A percentile compares a stretch with the other conserved stretches of the same genome.
phyloP scores from a whole-genome alignment of 495 filamentous ascomycete genomes.

The Aspergillus conjunctus region DNA sequence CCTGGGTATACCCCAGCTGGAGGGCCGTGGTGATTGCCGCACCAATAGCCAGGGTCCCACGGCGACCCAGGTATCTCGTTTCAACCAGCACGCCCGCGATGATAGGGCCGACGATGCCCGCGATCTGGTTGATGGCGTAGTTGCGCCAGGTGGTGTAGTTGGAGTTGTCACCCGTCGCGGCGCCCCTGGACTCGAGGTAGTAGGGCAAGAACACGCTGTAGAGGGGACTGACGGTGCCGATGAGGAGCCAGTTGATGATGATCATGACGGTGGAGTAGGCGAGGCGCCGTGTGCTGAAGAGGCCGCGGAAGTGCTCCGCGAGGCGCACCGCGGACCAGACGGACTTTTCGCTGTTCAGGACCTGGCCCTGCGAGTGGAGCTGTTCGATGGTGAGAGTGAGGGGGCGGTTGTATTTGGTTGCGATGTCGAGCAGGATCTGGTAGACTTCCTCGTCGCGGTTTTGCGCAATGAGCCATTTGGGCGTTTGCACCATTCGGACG shows the following conservation, averaged over 20 bases:
- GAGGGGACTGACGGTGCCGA: conserved; percentile 39
- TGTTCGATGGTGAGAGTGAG: conserved; percentile 28
- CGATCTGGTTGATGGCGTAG: conserved; percentile 48
- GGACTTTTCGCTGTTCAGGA: conserved; percentile 35
- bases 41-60: conserved; percentile 42
- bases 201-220: conserved; percentile 41
- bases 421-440: conserved; percentile 23
- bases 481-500: conserved; percentile 35
- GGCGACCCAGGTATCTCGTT: conserved; percentile 34
- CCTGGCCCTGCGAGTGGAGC: conserved; percentile 31
- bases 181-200: conserved; percentile 39
- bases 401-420: conserved; percentile 26
- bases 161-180: conserved; percentile 28
- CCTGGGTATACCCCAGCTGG: conserved; percentile 48
- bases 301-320: conserved; percentile 30
- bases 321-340: conserved; percentile 35
- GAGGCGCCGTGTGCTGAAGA: conserved; percentile 30
- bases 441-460: conserved; percentile 34
- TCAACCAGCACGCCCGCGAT: conserved; percentile 43
- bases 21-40: conserved; percentile 45
- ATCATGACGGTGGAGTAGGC: conserved; percentile 36
- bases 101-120: conserved; percentile 41
- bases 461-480: conserved; percentile 34
- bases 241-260: conserved; percentile 42
- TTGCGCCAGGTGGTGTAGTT: conserved; percentile 43